Percentiles rank a stretch among this genome's conserved stretches.
These are phyloP conservation scores for Aureobasidium sp. DNA, from an alignment of 2,329 filamentous ascomycete genomes.

Conservation along the genomic window DNA sequence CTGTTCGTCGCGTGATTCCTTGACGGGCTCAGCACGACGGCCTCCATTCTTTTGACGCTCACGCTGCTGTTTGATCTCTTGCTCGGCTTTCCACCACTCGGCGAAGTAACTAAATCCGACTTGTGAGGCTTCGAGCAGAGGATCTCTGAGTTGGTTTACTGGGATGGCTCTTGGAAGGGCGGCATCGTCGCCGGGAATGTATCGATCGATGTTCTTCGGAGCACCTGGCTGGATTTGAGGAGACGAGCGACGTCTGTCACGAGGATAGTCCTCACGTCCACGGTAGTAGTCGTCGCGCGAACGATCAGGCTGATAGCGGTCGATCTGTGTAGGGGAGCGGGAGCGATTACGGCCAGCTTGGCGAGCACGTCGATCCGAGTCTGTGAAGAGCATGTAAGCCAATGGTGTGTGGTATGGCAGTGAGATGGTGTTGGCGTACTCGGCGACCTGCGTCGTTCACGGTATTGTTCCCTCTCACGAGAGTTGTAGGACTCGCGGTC, in stretches of 20 bases:
- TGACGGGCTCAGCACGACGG: constrained; percentile 58
- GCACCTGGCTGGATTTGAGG: constrained; percentile 25
- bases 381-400: not conserved
- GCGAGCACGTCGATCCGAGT: constrained; percentile 3
- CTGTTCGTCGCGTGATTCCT: constrained; percentile 71
- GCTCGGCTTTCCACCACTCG: constrained; percentile 79
- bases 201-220: constrained; percentile 62
- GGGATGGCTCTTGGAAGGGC: constrained; percentile 35
- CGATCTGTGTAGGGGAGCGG: constrained; percentile 63
- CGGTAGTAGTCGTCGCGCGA: constrained; percentile 61
- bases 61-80: constrained; percentile 75
- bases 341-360: constrained; percentile 57
- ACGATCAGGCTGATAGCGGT: constrained; percentile 70
- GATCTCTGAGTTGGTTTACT: constrained; percentile 64
- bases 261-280: constrained; percentile 56
- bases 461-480: constrained; percentile 20
- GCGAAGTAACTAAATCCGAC: constrained; percentile 81
- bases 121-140: constrained; percentile 66
- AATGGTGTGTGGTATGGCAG: not conserved
- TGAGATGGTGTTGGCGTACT: not conserved
- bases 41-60: constrained; percentile 65
- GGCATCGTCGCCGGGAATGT: constrained; percentile 67
- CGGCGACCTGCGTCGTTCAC: constrained; percentile 21
- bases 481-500: constrained; percentile 13
- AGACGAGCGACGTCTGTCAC: constrained; percentile 55